These are phyloP conservation scores for Blastobotrys buckinghamii DNA, from an alignment of 1,139 yeast genomes.

Conservation along the genomic window DNA sequence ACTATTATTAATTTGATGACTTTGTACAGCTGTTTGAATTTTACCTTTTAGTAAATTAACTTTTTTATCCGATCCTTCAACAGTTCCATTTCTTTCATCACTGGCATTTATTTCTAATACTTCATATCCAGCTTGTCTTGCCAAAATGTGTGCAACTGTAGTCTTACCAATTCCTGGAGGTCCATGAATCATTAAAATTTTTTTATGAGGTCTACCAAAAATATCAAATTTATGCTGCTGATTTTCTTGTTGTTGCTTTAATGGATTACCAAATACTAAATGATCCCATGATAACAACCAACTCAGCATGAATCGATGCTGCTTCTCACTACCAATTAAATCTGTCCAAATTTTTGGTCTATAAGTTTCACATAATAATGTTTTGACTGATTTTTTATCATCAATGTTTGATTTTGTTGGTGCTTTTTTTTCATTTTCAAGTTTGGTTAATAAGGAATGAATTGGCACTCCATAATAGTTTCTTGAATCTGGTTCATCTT, in stretches of 20 bases:
- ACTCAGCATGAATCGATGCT: constrained; percentile 60
- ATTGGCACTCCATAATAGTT: constrained; percentile 30
- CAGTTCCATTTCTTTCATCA: constrained; percentile 60
- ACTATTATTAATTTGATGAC: constrained; percentile 46
- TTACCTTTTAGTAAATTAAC: constrained; percentile 46
- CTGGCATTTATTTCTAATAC: constrained; percentile 87
- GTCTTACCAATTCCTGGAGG: constrained; percentile 98
- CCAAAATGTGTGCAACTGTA: constrained; percentile 77
- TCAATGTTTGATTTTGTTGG: background rate
- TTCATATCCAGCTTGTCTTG: constrained; percentile 74
- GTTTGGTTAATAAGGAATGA: constrained; percentile 22
- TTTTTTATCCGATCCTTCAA: constrained; percentile 1
- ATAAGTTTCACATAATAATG: constrained; percentile 67
- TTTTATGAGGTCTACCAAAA: constrained; percentile 54
- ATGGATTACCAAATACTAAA: constrained; percentile 50
- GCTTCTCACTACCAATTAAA: constrained; percentile 73
- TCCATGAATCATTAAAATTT: constrained; percentile 72
- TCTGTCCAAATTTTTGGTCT: constrained; percentile 70
- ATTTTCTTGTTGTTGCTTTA: constrained; percentile 14
- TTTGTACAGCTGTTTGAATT: constrained; percentile 63
- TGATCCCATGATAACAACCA: constrained; percentile 85
- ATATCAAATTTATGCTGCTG: constrained; percentile 15
- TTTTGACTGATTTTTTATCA: constrained; percentile 1
- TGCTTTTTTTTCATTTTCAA: constrained; percentile 13
- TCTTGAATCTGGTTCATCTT: background rate